These are phyloP conservation scores for Crucibulum laeve DNA, from an alignment of 768 basidiomycete genomes.

Conservation along the genomic window DNA sequence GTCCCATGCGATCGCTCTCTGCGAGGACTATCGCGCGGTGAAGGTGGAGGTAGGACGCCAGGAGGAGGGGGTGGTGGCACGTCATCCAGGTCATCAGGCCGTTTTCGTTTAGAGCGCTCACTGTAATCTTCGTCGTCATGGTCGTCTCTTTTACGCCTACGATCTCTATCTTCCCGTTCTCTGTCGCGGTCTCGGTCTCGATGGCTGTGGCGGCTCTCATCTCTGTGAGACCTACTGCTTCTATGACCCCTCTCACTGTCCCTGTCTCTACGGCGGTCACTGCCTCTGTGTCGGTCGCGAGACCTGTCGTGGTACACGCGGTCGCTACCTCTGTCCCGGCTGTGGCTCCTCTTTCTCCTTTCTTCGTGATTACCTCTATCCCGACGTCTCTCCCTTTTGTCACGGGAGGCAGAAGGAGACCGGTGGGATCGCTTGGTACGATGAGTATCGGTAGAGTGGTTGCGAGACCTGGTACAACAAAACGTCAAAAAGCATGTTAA, in stretches of 20 bases:
- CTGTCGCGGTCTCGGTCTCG: constrained; percentile 49
- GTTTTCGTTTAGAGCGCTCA: constrained; percentile 64
- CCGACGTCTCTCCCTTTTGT: constrained; percentile 51
- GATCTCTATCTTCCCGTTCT: constrained; percentile 51
- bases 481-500: constrained; percentile 6
- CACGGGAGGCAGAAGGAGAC: constrained; percentile 62
- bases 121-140: constrained; percentile 53
- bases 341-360: constrained; percentile 58
- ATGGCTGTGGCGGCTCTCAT: constrained; percentile 52
- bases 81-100: constrained; percentile 49
- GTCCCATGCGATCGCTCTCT: constrained; percentile 53
- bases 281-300: constrained; percentile 48
- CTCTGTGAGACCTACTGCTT: constrained; percentile 45
- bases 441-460: constrained; percentile 74
- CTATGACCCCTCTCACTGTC: constrained; percentile 46
- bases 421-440: constrained; percentile 69
- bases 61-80: constrained; percentile 29
- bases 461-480: constrained; percentile 53
- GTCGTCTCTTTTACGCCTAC: constrained; percentile 66
- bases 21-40: constrained; percentile 46
- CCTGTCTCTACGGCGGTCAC: constrained; percentile 43
- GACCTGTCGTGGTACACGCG: constrained; percentile 46
- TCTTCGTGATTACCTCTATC: constrained; percentile 54
- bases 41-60: constrained; percentile 33
- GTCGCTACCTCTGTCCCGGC: constrained; percentile 56